These are phyloP conservation scores for Bacidia rubella DNA, from an alignment of 495 filamentous ascomycete genomes.

Conservation along the genomic window DNA sequence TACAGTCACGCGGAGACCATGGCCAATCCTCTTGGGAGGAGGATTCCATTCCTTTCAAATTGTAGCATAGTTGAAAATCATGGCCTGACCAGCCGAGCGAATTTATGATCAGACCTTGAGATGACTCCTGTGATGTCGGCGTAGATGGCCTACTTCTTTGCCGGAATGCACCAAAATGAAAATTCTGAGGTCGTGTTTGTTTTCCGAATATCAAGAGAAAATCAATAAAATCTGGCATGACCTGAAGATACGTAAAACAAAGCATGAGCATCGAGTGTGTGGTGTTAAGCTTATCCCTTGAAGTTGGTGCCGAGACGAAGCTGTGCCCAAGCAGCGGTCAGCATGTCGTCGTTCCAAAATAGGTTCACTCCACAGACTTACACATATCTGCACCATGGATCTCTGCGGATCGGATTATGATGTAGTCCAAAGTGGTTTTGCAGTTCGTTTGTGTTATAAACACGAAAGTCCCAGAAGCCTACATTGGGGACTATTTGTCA, in stretches of 20 bases:
- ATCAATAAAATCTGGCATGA: slow-evolving; percentile 30
- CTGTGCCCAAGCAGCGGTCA: slow-evolving; percentile 8
- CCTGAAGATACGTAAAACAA: slow-evolving; percentile 29
- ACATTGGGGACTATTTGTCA: no score
- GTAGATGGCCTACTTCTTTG: slow-evolving; percentile 8
- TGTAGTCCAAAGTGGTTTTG: neutral
- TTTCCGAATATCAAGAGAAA: slow-evolving; percentile 31
- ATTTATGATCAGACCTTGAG: slow-evolving; percentile 15
- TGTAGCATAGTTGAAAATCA: slow-evolving; percentile 31
- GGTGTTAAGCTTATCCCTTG: slow-evolving; percentile 20
- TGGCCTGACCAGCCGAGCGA: slow-evolving; percentile 32
- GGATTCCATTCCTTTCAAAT: slow-evolving; percentile 29
- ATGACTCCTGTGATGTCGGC: slow-evolving; percentile 11
- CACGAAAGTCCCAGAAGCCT: neutral
- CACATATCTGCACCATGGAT: slow-evolving; percentile 2
- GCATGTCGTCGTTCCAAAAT: neutral
- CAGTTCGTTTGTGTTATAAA: neutral
- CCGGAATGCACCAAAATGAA: slow-evolving; percentile 21
- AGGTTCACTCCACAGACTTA: neutral
- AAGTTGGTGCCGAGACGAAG: slow-evolving; percentile 24
- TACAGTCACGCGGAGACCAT: slow-evolving; percentile 32
- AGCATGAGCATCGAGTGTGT: slow-evolving; percentile 25
- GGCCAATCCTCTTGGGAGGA: slow-evolving; percentile 22
- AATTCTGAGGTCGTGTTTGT: slow-evolving; percentile 16
- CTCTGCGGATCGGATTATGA: neutral